Base-by-base conservation (phyloP, 768 basidiomycete genomes). In the Hydnum rufescens region DNA sequence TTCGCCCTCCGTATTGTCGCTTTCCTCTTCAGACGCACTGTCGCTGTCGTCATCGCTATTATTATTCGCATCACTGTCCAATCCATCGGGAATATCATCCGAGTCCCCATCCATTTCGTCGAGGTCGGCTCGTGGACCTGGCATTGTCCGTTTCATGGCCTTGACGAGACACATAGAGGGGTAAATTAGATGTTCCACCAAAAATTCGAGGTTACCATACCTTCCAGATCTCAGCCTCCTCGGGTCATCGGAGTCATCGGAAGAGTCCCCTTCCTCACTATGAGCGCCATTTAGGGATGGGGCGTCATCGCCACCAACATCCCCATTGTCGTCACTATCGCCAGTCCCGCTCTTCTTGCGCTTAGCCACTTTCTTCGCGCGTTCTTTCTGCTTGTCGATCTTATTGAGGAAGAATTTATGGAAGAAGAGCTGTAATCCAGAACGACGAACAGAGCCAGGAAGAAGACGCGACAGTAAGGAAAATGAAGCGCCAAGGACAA, bases 131-230 rank as follows among this genome's bases (percentile, higher is more conserved):
- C 29, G 5, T 19, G 29, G 16, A 28, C 50, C 47, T 2, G 84
- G 86, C 75, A 92, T 80, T 2, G 77, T 75, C n/a, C 77, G 75
- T 70, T 86, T 77, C 86, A 93, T 92, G 0, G 76, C 89, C 89
- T 95, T 19, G 6, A 51, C 42, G 26, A 42, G 54, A 26, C 57
- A 29, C 51, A 51, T 51, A 57, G 51, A 51, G 31, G 51, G 26
- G 6, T 16, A 8, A 6, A 51, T 5, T 32, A 23, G 29, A 22
- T 46, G 29, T 3, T 31, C 30, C 16, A 18, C 26, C 51, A 8
- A 29, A 22, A 39, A n/a, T 26, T 13, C 51, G 51, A 26, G 26
- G 23, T 29, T 29, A n/a, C 3, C 67, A 54, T 57, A 89, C 90
- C 79, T 83, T 88, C 90, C 90, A 96, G 18, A 93, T 74, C 59